Base-by-base conservation (phyloP, 1,284 basidiomycete species). In the Takashimella tepidaria region DNA sequence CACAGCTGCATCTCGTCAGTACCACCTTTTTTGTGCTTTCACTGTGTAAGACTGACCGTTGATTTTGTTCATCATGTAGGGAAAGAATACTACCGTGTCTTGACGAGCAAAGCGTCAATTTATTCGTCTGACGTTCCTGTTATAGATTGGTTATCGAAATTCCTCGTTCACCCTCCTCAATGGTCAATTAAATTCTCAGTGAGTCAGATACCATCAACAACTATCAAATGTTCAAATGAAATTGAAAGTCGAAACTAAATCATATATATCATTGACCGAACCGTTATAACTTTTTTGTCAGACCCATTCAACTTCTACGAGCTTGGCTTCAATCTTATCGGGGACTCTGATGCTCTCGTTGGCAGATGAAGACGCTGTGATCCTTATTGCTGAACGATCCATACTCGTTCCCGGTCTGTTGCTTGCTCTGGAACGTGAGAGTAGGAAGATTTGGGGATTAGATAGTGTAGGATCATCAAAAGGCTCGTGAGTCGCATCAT, bases 331-430 rank as follows among this genome's bases (percentile, higher is more conserved):
- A 16, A 37, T 37, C 31, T 16, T 37, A 16, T 26, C 48, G 5
- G 65, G 60, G 0, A 44, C 70, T 4, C 61, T 58, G 25, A 64
- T 66, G 61, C 43, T 74, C 13, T 50, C 64, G 0, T 55, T 63
- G 12, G 52, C 64, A 5, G 60, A 72, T 42, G 44, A 56, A 4
- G 68, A 72, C 52, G 67, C 67, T 1, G 58, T 66, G 0, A 53
- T 69, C 2, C 59, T 74, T n/a, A 57, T 74, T 41, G 61, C 61
- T 1, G 59, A 67, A n/a, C 49, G 54, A 41, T 61, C 63, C 11
- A 49, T 63, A 2, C 60, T 74, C 8, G 57, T 68, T 1, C 61
- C 68, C 3, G 63, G 63, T 1, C 57, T 74, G 13, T 57, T 69
- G 13, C 45, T 60, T 24, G 41, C 71, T 12, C 49, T 74, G 6